Percentiles rank a stretch among this genome's conserved stretches.
Conservation (phyloP, 177 flowering plant species). For the Telopea speciosissima region DNA sequence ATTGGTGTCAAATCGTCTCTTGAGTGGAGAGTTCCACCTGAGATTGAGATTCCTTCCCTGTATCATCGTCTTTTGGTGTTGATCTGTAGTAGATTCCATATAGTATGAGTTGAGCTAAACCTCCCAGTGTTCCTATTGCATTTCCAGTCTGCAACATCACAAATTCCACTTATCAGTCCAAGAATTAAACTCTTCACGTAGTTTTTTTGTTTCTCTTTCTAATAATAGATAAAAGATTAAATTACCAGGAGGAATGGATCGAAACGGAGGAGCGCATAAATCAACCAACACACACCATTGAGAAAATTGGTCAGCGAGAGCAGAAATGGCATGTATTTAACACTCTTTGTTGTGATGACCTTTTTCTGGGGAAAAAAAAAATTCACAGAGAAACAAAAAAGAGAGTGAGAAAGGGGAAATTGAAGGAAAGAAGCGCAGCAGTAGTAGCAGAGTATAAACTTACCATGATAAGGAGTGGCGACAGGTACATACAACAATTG, state of each 20-base stretch:
- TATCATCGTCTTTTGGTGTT: no score
- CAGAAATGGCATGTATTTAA: conserved; percentile 37
- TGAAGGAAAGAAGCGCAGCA: not conserved
- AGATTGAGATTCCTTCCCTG: no score
- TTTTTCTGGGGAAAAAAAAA: conserved; percentile 25
- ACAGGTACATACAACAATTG: conserved; percentile 24
- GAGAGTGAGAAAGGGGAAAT: not conserved
- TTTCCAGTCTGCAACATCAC: no score
- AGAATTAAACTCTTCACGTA: no score
- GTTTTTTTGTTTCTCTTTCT: no score
- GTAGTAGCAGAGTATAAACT: not conserved
- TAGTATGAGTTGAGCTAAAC: no score
- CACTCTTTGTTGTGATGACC: conserved; percentile 33
- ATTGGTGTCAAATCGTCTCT: no score
- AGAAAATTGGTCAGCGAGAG: conserved; percentile 28
- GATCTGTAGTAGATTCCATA: no score
- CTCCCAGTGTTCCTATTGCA: no score
- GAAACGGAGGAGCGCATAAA: conserved; percentile 31
- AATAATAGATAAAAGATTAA: no score
- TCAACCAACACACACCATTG: conserved; percentile 27
- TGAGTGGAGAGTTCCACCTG: no score
- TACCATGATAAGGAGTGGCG: conserved; percentile 35
- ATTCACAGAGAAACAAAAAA: not conserved
- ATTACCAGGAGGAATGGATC: conserved; percentile 34
- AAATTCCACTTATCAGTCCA: no score